Percentiles rank a stretch among this genome's conserved stretches.
Evolutionary conservation across 1,139 yeast species (phyloP).

Genomic region (Yamadazyma sp.): DNA sequence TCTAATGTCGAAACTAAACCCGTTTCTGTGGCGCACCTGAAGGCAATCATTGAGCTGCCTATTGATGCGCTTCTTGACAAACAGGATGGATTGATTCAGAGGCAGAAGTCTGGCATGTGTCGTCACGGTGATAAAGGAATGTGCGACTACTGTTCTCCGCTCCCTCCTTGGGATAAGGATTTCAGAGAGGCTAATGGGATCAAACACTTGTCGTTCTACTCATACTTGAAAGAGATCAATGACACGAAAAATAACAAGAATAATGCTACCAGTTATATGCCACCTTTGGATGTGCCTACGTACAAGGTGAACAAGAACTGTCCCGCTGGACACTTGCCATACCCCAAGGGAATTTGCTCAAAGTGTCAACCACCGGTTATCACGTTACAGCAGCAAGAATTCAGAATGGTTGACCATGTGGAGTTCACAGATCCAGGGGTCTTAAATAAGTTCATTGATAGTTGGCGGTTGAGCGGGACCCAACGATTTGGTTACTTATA

Average conservation of each 20-base stretch:
- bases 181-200: constrained; percentile 75
- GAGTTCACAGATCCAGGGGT: constrained; percentile 77
- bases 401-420: constrained; percentile 96
- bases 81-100: constrained; percentile 68
- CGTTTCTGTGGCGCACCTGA: constrained; percentile 9
- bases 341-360: constrained; percentile 95
- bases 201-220: constrained; percentile 87
- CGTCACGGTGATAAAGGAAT: constrained; percentile 91
- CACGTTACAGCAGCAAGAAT: constrained; percentile 84
- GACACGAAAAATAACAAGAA: constrained; percentile 65
- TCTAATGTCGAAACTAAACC: constrained; percentile 5
- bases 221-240: constrained; percentile 72
- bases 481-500: constrained; percentile 86
- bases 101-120: constrained; percentile 67
- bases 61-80: constrained; percentile 71
- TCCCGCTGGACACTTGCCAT: constrained; percentile 81
- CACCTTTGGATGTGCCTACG: constrained; percentile 76
- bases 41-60: constrained; percentile 37
- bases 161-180: constrained; percentile 89
- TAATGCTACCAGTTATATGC: constrained; percentile 64
- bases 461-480: constrained; percentile 86
- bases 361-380: constrained; percentile 97
- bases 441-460: constrained; percentile 78
- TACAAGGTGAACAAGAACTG: constrained; percentile 66
- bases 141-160: constrained; percentile 96